Conservation (phyloP, 371 early-diverging fungal species). For the Mucor racemosus region DNA sequence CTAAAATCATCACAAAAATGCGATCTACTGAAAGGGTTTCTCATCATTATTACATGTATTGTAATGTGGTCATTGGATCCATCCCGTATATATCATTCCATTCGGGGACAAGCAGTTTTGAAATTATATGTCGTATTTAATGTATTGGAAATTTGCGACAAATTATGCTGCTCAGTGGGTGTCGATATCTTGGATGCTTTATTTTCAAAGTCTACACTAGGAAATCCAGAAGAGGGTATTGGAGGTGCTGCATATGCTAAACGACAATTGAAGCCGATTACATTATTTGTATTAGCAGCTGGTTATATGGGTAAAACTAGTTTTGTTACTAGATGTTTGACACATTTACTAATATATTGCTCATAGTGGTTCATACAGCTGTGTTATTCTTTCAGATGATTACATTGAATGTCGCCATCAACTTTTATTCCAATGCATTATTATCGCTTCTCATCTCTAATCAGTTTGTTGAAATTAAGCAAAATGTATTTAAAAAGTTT, state of each 20-base stretch:
- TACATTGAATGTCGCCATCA: constrained; percentile 95
- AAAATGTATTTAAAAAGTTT: constrained; percentile 94
- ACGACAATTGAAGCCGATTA: constrained; percentile 59
- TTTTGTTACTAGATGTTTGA: no score
- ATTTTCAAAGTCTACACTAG: constrained; percentile 72
- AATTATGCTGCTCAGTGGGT: constrained; percentile 91
- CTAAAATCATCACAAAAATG: constrained; percentile 81
- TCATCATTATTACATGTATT: constrained; percentile 75
- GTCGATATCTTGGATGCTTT: constrained; percentile 93
- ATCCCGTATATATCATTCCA: constrained; percentile 90
- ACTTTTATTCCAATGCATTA: constrained; percentile 92
- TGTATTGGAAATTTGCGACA: constrained; percentile 92
- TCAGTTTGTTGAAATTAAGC: constrained; percentile 98
- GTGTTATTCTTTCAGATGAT: constrained; percentile 96
- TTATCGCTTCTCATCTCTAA: constrained; percentile 92
- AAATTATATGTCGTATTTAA: constrained; percentile 98
- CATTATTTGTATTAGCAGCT: constrained; percentile 74
- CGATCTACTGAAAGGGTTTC: constrained; percentile 82
- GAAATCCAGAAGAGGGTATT: constrained; percentile 34
- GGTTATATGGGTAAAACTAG: constrained; percentile 76
- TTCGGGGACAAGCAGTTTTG: constrained; percentile 94
- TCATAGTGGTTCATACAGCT: constrained; percentile 79
- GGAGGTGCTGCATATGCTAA: constrained; percentile 43
- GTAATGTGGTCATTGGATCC: constrained; percentile 83
- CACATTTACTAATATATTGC: no score